Evolutionary conservation across 345 rosid genomes (phyloP), one percentile per base, ranked within the genome.

Genomic region (Streptanthus diversifolius): DNA sequence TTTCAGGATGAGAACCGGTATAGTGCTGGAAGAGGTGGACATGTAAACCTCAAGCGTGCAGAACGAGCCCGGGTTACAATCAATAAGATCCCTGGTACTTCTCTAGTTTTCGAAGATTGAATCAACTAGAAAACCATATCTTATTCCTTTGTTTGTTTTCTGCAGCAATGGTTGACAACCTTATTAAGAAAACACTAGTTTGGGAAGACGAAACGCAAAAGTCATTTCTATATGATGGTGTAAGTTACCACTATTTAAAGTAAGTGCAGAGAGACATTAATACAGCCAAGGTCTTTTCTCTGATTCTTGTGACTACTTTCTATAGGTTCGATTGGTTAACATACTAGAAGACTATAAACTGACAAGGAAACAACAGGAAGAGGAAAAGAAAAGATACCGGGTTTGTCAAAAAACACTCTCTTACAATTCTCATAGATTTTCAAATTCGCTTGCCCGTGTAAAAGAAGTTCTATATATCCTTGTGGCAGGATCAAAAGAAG

Each of bases 21-120:
- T 75, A 82, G 63, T 72, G 91, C 97, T 15, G 99, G 97, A 55
- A 88, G 96, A 83, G 97, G 99, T 66, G 93, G 89, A 37, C 99
- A 95, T 80, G 77, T 95, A 30, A 88, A 88, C 80, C 95, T 91
- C 71, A 95, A 95, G 75, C 96, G 95, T 27, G 97, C 99, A 11
- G 99, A 91, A 75, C 81, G 86, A 68, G 97, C 97, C 68, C 85
- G 99, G 15, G 75, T 95, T 41, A 85, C 96, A 47, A 77, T 91
- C 30, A 83, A 66, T 81, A 95, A 91, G 82, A 90, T 95, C 79
- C 92, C 96, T 22, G 93, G 99, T 95, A 85, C 56, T 25, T 67
- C 4, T 2, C 17, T 63, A 33, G n/a, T 44, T 40, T 24, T 5
- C 1, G 5, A 53, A 60, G 47, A 54, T 22, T 5, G 8, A 8